Evolutionary conservation across 2,329 filamentous ascomycete genomes (phyloP).

Genomic region (Colletotrichum musae): DNA sequence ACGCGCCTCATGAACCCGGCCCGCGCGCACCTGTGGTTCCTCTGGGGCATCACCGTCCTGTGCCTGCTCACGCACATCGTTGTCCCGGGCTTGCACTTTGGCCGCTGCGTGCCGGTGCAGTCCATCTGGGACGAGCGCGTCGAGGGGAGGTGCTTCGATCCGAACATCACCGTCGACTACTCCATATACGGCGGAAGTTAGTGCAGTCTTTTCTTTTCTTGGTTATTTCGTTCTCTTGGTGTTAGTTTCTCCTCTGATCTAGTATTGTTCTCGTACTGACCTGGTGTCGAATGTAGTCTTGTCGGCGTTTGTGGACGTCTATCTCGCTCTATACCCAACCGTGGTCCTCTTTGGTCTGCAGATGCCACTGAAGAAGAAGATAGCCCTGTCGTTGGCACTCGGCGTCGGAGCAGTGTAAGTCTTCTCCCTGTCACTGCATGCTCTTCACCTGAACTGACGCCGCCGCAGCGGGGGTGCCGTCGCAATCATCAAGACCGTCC

Average conservation of each 20-base stretch:
- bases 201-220: not conserved
- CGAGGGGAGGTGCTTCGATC: conserved; percentile 52
- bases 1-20: conserved; percentile 55
- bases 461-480: conserved; percentile 44
- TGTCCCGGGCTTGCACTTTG: conserved; percentile 53
- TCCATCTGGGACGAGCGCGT: conserved; percentile 56
- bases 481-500: conserved; percentile 53
- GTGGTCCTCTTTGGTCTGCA: conserved; percentile 54
- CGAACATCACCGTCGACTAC: conserved; percentile 54
- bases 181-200: conserved; percentile 12
- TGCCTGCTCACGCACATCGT: conserved; percentile 53
- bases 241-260: not conserved
- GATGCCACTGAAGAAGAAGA: conserved; percentile 57
- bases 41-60: conserved; percentile 54
- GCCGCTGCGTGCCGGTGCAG: conserved; percentile 55
- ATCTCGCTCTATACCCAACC: conserved; percentile 58
- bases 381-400: conserved; percentile 54
- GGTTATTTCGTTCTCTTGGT: too few species aligned
- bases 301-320: conserved; percentile 56
- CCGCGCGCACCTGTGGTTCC: conserved; percentile 49
- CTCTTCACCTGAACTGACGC: not conserved
- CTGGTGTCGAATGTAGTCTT: conserved; percentile 43
- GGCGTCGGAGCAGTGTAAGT: conserved; percentile 56
- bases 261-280: not conserved
- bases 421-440: not conserved